Evolutionary conservation across 352 stramenopile genomes (phyloP), one percentile per base, ranked within the genome.

Genomic region (Phytophthora ramorum): DNA sequence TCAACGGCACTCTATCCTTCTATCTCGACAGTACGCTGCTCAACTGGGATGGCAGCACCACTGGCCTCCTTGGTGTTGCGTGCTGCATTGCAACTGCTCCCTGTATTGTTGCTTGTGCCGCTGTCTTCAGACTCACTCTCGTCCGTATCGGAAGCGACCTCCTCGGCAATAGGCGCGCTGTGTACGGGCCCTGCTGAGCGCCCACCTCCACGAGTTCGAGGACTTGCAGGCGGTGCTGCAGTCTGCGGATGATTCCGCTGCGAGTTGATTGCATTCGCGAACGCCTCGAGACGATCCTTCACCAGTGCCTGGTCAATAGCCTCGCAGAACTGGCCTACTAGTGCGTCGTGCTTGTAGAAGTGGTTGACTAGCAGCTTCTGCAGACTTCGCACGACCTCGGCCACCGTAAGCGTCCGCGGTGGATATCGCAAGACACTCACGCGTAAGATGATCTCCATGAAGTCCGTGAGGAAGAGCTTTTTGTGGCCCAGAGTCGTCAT

Each of bases 371-470:
- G 74, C 37, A 93, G 66, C 58, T 73, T 81, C 63, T 90, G 79
- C 9, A 93, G 64, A 44, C 81, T 86, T 40, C 73, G 73, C 28
- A 74, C 72, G 4, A 83, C 77, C 35, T 91, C 84, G 0, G 12
- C n/a, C 10, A 85, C 61, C 0, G 65, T 69, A 28, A 73, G 20
- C 1, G 75, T 66, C 43, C 53, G 64, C 28, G 80, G 73, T 10
- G 85, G 85, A 37, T 91, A 91, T 58, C 85, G 82, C 32, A 90
- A 63, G 32, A 83, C 61, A 30, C 73, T 78, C 26, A 91, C 65
- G 14, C 85, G 85, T 59, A 91, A 55, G 16, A 91, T 63, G 3
- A 93, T 69, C 71, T 93, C 85, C 78, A 93, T 91, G 26, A 93
- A 93, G 44, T 93, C 85, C 14, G 80, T 90, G 30, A 91, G 67